These are phyloP conservation scores for Phyllosticta citribraziliensis DNA, from an alignment of 2,329 filamentous ascomycete species.

Conservation along the genomic window DNA sequence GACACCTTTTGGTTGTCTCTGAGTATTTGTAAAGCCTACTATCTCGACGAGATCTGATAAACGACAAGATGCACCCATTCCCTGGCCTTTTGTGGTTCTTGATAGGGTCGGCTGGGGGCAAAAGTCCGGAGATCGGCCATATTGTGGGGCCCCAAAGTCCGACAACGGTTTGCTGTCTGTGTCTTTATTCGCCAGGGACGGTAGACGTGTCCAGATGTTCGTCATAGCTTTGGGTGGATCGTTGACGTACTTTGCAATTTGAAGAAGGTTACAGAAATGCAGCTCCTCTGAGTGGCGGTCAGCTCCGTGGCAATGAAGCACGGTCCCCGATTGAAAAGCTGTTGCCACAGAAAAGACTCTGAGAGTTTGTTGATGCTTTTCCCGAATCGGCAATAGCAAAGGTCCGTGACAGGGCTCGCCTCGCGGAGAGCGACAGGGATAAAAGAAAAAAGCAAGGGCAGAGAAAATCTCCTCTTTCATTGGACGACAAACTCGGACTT, in stretches of 20 bases:
- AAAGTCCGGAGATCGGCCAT: background rate
- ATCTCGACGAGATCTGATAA: background rate
- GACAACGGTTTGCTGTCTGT: background rate
- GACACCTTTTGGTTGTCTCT: background rate
- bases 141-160: background rate
- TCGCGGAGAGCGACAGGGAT: background rate
- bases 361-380: background rate
- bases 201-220: background rate
- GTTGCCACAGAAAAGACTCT: background rate
- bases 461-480: background rate
- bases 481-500: background rate
- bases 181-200: background rate
- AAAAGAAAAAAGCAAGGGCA: background rate
- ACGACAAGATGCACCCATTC: background rate
- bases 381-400: background rate
- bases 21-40: background rate
- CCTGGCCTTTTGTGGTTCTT: background rate
- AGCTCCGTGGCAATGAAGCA: background rate
- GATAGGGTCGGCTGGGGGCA: background rate
- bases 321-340: background rate
- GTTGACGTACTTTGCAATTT: background rate
- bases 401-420: background rate
- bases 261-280: background rate
- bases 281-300: background rate
- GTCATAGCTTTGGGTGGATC: background rate